phyloP scores from a whole-genome alignment of 2,329 filamentous ascomycete genomes.

The Trichoderma aggressivum region DNA sequence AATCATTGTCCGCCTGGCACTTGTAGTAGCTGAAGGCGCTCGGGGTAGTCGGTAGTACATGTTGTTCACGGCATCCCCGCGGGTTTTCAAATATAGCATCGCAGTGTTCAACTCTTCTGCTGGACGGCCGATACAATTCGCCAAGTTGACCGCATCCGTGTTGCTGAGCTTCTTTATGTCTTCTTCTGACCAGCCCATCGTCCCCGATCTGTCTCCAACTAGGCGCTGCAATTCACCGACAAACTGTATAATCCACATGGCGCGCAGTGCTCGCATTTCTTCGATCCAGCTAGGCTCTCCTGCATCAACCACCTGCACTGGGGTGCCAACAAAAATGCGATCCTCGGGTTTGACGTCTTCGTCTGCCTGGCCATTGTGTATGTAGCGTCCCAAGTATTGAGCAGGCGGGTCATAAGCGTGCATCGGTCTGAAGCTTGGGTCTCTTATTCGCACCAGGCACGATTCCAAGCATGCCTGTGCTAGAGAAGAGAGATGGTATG shows the following conservation, averaged over 20 bases:
- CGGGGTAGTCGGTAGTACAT: neutral
- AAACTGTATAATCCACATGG: slow-evolving; percentile 24
- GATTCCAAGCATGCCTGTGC: slow-evolving; percentile 22
- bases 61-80: neutral
- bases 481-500: slow-evolving; percentile 21
- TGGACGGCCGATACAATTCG: neutral
- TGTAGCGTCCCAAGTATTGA: neutral
- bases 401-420: neutral
- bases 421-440: neutral
- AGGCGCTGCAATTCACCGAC: slow-evolving; percentile 14
- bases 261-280: slow-evolving; percentile 24
- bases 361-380: neutral
- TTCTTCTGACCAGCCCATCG: slow-evolving; percentile 6
- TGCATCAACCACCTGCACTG: neutral
- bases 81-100: neutral
- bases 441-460: neutral
- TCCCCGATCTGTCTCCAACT: neutral
- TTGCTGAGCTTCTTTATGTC: slow-evolving; percentile 10
- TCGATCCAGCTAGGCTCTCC: slow-evolving; percentile 25
- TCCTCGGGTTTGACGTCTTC: neutral
- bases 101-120: neutral
- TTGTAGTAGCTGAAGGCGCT: neutral
- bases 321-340: slow-evolving; percentile 7
- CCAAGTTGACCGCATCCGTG: neutral
- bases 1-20: neutral